These are phyloP conservation scores for Apiospora sp. DNA, from an alignment of 2,329 filamentous ascomycete species.

Conservation along the genomic window DNA sequence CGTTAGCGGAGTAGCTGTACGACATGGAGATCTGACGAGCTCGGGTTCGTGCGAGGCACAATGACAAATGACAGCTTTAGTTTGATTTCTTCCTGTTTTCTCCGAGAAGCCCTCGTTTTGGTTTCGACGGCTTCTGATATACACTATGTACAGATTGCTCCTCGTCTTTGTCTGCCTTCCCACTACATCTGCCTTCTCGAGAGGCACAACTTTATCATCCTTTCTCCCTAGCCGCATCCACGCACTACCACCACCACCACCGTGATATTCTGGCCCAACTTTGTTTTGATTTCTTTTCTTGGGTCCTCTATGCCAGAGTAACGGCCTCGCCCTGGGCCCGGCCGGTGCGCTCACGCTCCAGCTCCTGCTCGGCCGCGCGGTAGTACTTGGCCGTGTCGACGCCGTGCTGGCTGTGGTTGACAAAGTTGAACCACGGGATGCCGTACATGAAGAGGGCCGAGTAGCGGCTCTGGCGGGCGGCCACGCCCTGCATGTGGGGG, in stretches of 20 bases:
- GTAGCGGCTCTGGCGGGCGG: conserved; percentile 91
- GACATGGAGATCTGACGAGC: neutral
- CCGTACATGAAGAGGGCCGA: conserved; percentile 83
- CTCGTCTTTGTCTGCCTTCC: neutral
- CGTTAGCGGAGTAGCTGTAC: neutral
- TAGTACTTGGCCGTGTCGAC: conserved; percentile 99
- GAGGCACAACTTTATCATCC: neutral
- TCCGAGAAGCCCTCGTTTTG: conserved; percentile 5
- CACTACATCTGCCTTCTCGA: neutral
- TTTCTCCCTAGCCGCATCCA: neutral
- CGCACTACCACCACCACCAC: neutral
- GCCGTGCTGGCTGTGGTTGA: conserved; percentile 94
- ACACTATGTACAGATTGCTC: conserved; percentile 22
- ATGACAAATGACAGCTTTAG: conserved; percentile 13
- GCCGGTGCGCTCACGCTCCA: conserved; percentile 73
- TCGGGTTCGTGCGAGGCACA: neutral
- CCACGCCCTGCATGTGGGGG: conserved; percentile 92
- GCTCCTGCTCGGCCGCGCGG: conserved; percentile 89
- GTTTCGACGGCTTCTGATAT: conserved; percentile 11
- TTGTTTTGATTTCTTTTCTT: neutral
- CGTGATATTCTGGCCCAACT: neutral
- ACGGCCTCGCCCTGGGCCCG: conserved; percentile 26
- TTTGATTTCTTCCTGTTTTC: conserved; percentile 21
- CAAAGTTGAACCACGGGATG: conserved; percentile 97
- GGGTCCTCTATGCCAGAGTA: conserved; percentile 22